phyloP scores from a whole-genome alignment of 306 rosid species.

The Pyrus bretschneideri region DNA sequence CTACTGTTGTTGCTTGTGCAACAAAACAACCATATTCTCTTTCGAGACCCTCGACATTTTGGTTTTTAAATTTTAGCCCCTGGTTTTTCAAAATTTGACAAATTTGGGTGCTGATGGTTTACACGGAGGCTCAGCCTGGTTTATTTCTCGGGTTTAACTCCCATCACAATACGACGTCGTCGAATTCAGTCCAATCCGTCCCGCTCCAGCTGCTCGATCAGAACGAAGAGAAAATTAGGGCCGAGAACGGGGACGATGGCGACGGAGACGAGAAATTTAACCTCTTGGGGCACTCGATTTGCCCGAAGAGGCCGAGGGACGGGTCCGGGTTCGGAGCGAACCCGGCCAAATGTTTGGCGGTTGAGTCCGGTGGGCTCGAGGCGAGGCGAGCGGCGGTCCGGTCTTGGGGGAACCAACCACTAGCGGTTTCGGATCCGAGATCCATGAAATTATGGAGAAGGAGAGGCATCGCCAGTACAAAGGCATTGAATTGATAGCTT shows the following conservation, averaged over 20 bases:
- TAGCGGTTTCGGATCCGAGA: conserved; percentile 57
- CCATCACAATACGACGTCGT: conserved; percentile 14
- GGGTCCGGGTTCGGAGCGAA: conserved; percentile 8
- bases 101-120: neutral
- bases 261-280: conserved; percentile 41
- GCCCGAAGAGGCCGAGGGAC: conserved; percentile 49
- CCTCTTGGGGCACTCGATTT: conserved; percentile 49
- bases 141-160: conserved; percentile 50
- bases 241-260: conserved; percentile 24
- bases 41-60: too few relatives aligned
- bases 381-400: conserved; percentile 51
- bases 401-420: conserved; percentile 63
- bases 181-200: conserved; percentile 15
- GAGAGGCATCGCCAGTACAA: conserved; percentile 69
- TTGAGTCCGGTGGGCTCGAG: conserved; percentile 40
- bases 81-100: neutral
- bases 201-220: conserved; percentile 29
- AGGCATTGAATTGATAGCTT: conserved; percentile 86
- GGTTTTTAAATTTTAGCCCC: neutral
- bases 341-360: conserved; percentile 37
- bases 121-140: conserved; percentile 39
- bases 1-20: conserved; percentile 47
- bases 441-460: conserved; percentile 67
- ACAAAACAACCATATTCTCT: conserved; percentile 4
- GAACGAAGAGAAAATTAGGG: conserved; percentile 26